Base-by-base conservation (phyloP, 2,329 filamentous ascomycete genomes). In the Ophiostoma quercus region DNA sequence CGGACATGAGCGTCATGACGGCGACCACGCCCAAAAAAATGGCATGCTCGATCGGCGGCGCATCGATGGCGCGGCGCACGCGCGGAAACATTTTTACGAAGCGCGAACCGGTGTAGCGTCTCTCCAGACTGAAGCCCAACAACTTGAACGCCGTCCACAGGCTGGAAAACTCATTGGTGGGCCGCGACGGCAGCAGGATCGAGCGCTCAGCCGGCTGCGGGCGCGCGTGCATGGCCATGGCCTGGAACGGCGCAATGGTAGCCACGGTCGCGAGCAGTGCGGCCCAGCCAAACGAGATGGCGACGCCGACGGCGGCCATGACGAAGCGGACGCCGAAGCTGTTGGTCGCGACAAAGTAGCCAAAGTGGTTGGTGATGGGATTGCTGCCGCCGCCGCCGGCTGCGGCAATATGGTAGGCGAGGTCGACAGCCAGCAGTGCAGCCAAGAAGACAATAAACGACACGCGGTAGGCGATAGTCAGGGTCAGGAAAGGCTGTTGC, bases 111-210 rank as follows among this genome's bases (percentile, higher is more conserved):
- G 3, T 12, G 51, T 25, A 57, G 22, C 51, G 51, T 9, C 12
- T 29, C 51, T 66, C 67, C 14, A 39, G 25, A 25, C 60, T 39
- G 14, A 63, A n/a, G 0, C 57, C 57, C 14, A 47, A 37, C 66
- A 71, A 63, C 3, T 73, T 66, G 19, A 81, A 71, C 5, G 80
- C 79, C 9, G 78, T 75, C 72, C 78, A 76, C 71, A 85, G 71
- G 0, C 82, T 83, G 0, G 79, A 81, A 51, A 84, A 82, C 2
- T 80, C 79, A 69, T 84, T 83, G 0, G 80, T 83, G 0, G 80
- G 78, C 5, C 68, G 66, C 0, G 80, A 78, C 0, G 79, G 79
- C 19, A 82, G 73, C 8, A 82, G 75, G 19, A 83, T 79, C 5
- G 80, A 80, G 14, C 78, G 77, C 29, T 75, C 74, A 9, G 79